These are phyloP conservation scores for Scutellaria minor DNA, from an alignment of 257 asterid species.

Conservation along the genomic window DNA sequence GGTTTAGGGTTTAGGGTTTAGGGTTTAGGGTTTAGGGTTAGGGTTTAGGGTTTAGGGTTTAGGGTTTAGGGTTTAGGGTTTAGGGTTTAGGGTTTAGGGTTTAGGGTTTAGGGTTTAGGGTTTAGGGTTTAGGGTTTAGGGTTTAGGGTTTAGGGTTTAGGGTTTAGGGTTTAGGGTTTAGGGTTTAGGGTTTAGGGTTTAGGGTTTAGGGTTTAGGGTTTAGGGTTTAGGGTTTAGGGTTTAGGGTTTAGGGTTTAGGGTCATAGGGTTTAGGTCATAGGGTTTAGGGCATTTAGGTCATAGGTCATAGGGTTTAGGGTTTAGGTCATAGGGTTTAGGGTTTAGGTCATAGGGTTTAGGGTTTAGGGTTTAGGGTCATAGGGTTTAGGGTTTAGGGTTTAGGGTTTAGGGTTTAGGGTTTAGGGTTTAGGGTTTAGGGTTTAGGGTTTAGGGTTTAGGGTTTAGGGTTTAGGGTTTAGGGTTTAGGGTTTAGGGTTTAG, in stretches of 20 bases:
- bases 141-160: conserved; percentile 19
- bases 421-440: background rate
- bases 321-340: too few species aligned
- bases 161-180: conserved; percentile 24
- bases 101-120: conserved; percentile 22
- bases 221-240: background rate
- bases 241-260: background rate
- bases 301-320: too few species aligned
- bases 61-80: too few species aligned
- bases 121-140: conserved; percentile 19
- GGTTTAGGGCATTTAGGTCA: too few species aligned
- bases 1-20: too few species aligned
- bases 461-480: background rate
- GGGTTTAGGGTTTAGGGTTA: background rate
- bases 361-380: too few species aligned
- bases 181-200: conserved; percentile 31
- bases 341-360: too few species aligned
- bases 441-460: background rate
- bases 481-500: background rate
- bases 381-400: background rate
- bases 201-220: conserved; percentile 31
- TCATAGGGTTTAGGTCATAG: too few species aligned
- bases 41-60: too few species aligned
- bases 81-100: conserved; percentile 28
- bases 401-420: background rate